phyloP scores from a whole-genome alignment of 192 early-diverging fungal genomes.

The Coemansia sp. region DNA sequence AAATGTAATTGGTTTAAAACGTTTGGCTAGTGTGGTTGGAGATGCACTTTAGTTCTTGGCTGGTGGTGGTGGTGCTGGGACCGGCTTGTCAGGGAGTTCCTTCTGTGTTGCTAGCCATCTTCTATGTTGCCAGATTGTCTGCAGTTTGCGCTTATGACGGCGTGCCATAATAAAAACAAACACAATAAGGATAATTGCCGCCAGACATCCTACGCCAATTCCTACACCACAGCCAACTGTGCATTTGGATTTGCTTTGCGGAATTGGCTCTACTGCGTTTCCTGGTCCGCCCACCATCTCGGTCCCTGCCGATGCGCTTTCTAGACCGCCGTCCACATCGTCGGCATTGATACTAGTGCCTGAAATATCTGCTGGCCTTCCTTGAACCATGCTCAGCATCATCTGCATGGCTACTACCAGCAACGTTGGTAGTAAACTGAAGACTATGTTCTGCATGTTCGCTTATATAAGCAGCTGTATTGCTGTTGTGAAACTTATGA shows the following conservation, averaged over 20 bases:
- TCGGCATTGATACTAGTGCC: too few species aligned
- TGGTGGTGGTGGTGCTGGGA: constrained; percentile 41
- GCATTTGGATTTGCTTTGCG: constrained; percentile 26
- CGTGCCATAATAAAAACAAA: constrained; percentile 45
- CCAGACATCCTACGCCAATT: constrained; percentile 47
- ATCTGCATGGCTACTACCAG: too few species aligned
- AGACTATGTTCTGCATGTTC: too few species aligned
- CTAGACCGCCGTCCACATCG: not conserved
- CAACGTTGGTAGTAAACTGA: too few species aligned
- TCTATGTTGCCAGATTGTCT: constrained; percentile 25
- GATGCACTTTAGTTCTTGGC: constrained; percentile 20
- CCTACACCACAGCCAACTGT: constrained; percentile 43
- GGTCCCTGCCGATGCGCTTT: not conserved
- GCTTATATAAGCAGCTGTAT: too few species aligned
- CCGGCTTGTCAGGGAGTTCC: constrained; percentile 44
- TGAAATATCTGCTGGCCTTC: too few species aligned
- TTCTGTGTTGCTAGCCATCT: constrained; percentile 48
- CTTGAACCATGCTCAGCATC: too few species aligned
- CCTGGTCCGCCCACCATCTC: constrained; percentile 4
- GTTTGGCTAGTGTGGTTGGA: not conserved
- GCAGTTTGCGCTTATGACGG: constrained; percentile 42
- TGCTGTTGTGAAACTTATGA: too few species aligned
- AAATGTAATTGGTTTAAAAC: not conserved
- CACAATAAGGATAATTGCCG: constrained; percentile 18
- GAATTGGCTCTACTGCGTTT: not conserved